Percentiles rank a stretch among this genome's conserved stretches.
These are phyloP conservation scores for Circinella umbellata DNA, from an alignment of 371 early-diverging fungal species.

Conservation along the genomic window DNA sequence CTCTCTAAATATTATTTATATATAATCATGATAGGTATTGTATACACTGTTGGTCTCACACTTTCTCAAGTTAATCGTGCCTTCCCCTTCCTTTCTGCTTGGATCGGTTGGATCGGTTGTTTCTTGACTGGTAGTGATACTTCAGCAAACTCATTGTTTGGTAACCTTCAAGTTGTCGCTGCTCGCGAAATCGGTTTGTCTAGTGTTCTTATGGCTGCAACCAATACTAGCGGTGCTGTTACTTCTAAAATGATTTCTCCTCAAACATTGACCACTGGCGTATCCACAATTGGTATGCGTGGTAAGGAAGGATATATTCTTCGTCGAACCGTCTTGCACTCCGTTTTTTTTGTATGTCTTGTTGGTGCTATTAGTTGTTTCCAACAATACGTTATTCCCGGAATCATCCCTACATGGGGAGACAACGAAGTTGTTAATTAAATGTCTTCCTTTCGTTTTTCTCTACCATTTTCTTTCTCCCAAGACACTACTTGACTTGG, in stretches of 20 bases:
- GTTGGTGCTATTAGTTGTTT: conserved; percentile 49
- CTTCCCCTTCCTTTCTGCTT: conserved; percentile 57
- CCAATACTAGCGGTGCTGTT: conserved; percentile 52
- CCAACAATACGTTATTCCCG: conserved; percentile 53
- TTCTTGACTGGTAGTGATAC: conserved; percentile 58
- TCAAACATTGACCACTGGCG: conserved; percentile 57
- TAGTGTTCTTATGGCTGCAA: conserved; percentile 49
- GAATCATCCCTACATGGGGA: conserved; percentile 43
- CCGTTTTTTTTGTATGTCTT: conserved; percentile 41
- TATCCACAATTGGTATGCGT: conserved; percentile 49
- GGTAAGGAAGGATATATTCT: conserved; percentile 52
- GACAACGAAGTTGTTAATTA: background rate
- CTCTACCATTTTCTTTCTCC: background rate
- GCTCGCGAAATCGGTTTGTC: conserved; percentile 53
- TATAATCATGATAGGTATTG: conserved; percentile 36
- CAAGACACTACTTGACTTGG: background rate
- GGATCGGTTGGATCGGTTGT: conserved; percentile 58
- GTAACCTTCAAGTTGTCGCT: conserved; percentile 58
- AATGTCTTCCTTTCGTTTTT: background rate
- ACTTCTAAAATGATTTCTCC: conserved; percentile 57
- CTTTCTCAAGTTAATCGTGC: conserved; percentile 52
- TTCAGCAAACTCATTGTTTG: conserved; percentile 48
- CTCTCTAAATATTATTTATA: too few relatives aligned
- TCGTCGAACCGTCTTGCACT: conserved; percentile 49
- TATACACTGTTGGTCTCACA: conserved; percentile 51